A percentile compares a stretch with the other conserved stretches of the same genome.
These are phyloP conservation scores for Penicillium paneum DNA, from an alignment of 2,329 filamentous ascomycete species.

Conservation along the genomic window DNA sequence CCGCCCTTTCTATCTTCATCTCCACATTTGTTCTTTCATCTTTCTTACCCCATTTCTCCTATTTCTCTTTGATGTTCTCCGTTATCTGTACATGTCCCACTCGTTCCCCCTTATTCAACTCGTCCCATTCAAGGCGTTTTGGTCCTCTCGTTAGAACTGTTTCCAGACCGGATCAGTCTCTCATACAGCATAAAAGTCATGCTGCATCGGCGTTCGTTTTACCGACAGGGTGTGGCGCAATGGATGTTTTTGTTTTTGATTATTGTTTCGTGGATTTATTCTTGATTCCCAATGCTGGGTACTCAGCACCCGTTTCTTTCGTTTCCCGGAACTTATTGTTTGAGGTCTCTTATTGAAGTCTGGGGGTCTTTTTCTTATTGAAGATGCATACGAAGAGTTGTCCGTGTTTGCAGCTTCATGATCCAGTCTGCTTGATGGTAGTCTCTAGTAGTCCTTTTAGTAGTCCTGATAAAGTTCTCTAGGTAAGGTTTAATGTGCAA, in stretches of 20 bases:
- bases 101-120: constrained; percentile 2
- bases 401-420: too few species aligned
- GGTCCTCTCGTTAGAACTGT: constrained; percentile 11
- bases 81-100: constrained; percentile 17
- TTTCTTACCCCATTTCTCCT: not conserved
- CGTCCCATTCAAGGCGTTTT: constrained; percentile 19
- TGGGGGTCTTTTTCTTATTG: not conserved
- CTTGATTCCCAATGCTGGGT: constrained; percentile 9
- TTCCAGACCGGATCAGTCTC: not conserved
- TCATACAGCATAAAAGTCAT: constrained; percentile 1
- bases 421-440: too few species aligned
- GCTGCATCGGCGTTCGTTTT: constrained; percentile 20
- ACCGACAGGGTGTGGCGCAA: constrained; percentile 9
- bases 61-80: constrained; percentile 7
- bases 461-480: too few species aligned
- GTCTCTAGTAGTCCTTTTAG: too few species aligned
- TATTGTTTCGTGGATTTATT: not conserved
- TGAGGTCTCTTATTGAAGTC: not conserved
- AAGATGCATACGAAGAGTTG: not conserved
- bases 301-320: constrained; percentile 5
- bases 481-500: too few species aligned
- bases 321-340: not conserved
- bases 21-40: constrained; percentile 8
- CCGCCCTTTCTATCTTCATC: not conserved
- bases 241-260: not conserved